These are phyloP conservation scores for Coelastrella sp. DNA, from an alignment of 139 green algal genomes.

Conservation along the genomic window DNA sequence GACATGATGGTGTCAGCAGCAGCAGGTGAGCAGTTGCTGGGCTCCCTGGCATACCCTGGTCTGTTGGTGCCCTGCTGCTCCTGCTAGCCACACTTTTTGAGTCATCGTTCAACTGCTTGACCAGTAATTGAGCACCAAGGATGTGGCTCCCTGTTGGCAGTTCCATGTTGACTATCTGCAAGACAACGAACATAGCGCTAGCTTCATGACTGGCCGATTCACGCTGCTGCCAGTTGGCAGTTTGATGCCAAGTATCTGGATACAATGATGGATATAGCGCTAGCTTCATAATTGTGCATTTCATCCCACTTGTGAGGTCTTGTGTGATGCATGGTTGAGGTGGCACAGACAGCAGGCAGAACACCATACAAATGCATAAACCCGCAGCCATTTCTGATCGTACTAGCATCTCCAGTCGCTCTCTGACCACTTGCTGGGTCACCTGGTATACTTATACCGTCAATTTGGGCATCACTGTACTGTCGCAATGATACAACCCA, in stretches of 20 bases:
- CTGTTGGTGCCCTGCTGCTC: neutral
- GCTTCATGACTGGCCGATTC: neutral
- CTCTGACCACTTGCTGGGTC: neutral
- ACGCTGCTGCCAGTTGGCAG: neutral
- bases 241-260: neutral
- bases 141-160: conserved; percentile 50
- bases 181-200: neutral
- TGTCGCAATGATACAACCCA: neutral
- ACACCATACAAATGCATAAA: too few species aligned
- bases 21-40: neutral
- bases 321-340: too few species aligned
- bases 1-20: conserved; percentile 5
- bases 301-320: neutral
- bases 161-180: conserved; percentile 54
- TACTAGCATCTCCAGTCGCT: too few species aligned
- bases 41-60: neutral
- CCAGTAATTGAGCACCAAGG: conserved; percentile 68
- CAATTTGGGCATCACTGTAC: neutral
- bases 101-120: neutral
- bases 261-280: neutral
- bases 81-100: neutral
- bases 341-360: too few species aligned
- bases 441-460: neutral
- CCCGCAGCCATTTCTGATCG: too few species aligned
- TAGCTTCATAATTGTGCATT: neutral